Evolutionary conservation across 345 rosid species (phyloP).

Genomic region (Rhodamnia rubescens): DNA sequence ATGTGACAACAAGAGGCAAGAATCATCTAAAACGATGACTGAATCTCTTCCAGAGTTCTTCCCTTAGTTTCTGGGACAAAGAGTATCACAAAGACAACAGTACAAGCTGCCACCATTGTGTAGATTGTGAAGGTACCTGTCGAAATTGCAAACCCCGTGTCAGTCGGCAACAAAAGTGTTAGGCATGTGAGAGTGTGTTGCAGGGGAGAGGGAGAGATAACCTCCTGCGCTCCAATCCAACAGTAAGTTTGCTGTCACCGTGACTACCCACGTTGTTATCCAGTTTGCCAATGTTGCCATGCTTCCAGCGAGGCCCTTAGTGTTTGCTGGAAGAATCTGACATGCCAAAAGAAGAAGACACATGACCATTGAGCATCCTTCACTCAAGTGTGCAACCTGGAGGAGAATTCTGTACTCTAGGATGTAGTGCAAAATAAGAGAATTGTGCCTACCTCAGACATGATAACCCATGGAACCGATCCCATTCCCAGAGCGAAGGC

Average conservation of each 20-base stretch:
- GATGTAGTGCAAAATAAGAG: neutral
- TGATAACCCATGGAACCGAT: constrained; percentile 90
- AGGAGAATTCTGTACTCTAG: neutral
- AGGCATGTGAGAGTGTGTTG: neutral
- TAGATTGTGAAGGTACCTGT: constrained; percentile 56
- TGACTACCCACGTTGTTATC: constrained; percentile 13
- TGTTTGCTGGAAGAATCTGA: constrained; percentile 63
- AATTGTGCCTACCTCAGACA: constrained; percentile 68
- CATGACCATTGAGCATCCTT: neutral
- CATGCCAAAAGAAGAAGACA: neutral
- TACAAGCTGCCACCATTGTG: constrained; percentile 21
- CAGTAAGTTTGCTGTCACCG: constrained; percentile 34
- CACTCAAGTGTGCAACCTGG: neutral
- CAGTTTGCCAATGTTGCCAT: constrained; percentile 30
- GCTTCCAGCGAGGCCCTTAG: constrained; percentile 36
- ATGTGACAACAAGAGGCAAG: neutral
- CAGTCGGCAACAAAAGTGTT: neutral
- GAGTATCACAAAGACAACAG: constrained; percentile 30
- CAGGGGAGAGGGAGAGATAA: neutral
- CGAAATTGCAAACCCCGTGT: neutral
- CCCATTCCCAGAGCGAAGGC: constrained; percentile 84
- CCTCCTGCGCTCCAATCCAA: constrained; percentile 35
- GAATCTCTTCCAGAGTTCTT: constrained; percentile 55
- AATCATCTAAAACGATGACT: constrained; percentile 36
- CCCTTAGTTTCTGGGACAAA: constrained; percentile 73